Percentiles rank a stretch among this genome's conserved stretches.
These are phyloP conservation scores for Metschnikowia hibisci DNA, from an alignment of 805 yeast species.

Conservation along the genomic window DNA sequence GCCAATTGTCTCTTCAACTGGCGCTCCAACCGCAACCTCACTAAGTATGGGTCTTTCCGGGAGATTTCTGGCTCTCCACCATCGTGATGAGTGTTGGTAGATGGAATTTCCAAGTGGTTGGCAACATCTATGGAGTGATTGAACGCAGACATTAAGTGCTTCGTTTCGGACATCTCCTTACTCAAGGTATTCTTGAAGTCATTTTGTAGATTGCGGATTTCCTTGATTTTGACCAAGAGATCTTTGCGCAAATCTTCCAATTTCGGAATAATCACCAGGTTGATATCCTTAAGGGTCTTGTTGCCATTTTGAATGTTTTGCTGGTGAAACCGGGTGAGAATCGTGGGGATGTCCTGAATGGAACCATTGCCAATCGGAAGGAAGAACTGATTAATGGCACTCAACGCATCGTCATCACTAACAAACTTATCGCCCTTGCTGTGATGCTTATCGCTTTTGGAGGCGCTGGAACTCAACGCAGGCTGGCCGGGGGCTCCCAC, in stretches of 20 bases:
- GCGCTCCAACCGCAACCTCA: slow-evolving; percentile 66
- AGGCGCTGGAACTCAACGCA: slow-evolving; percentile 1
- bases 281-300: slow-evolving; percentile 48
- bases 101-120: slow-evolving; percentile 36
- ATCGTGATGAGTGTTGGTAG: slow-evolving; percentile 12
- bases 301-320: slow-evolving; percentile 34
- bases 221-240: slow-evolving; percentile 77
- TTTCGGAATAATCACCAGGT: slow-evolving; percentile 47
- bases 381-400: slow-evolving; percentile 50
- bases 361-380: slow-evolving; percentile 77
- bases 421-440: slow-evolving; percentile 13
- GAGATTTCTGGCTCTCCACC: slow-evolving; percentile 24
- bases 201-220: slow-evolving; percentile 73
- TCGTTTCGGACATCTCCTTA: slow-evolving; percentile 49
- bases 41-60: slow-evolving; percentile 76
- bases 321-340: slow-evolving; percentile 50
- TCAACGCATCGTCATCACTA: slow-evolving; percentile 27
- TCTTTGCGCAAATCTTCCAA: slow-evolving; percentile 63
- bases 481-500: slow-evolving; percentile 25
- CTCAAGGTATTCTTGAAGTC: slow-evolving; percentile 78
- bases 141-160: slow-evolving; percentile 43
- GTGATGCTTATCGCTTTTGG: slow-evolving; percentile 10
- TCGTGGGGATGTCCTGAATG: slow-evolving; percentile 75
- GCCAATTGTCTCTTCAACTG: slow-evolving; percentile 72
- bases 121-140: slow-evolving; percentile 61